Evolutionary conservation across 2,329 filamentous ascomycete species (phyloP), one percentile per base, ranked within the genome.

Genomic region (Stemphylium vesicarium): DNA sequence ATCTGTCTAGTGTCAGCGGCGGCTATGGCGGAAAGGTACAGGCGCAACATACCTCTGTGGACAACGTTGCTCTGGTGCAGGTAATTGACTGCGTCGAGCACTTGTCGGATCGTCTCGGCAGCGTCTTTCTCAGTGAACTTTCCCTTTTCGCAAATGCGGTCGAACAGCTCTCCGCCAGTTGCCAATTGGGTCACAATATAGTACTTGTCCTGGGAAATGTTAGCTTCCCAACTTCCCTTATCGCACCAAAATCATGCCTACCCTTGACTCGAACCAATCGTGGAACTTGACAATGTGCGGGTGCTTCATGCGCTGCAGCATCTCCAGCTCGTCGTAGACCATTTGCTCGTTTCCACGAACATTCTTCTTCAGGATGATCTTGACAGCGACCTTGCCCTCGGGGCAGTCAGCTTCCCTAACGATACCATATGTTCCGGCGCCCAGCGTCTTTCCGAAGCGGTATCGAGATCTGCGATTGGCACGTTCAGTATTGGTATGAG

Each of bases 321-420:
- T 92, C 65, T 92, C 85, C 69, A 99, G 84, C 81, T 99, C 95
- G 76, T 99, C 95, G 76, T 96, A 95, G 36, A 99, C 95, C 95
- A 99, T 99, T 76, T 89, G 87, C 82, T 99, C 95, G 70, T 98
- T 98, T 63, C 93, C 94, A 77, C 93, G 96, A 75, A 99, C 94
- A 78, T 96, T 98, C 82, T 96, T 97, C 85, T 99, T 99, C 72
- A 98, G 82, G 77, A 99, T 99, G 76, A 99, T 98, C 84, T 99
- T 99, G 78, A 99, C 86, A 36, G 95, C 95, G 57, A 96, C 93
- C 82, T 96, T 90, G 75, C 92, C 91, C 16, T 85, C 84, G 37
- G 89, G 86, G 65, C 91, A 85, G 59, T 97, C 92, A 57, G 95
- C 95, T 79, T 99, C 95, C 69, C 95, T 88, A 71, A 99, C 95